Evolutionary conservation across 75 land plant species (phyloP).

Genomic region (Chamaecyparis obtusa): DNA sequence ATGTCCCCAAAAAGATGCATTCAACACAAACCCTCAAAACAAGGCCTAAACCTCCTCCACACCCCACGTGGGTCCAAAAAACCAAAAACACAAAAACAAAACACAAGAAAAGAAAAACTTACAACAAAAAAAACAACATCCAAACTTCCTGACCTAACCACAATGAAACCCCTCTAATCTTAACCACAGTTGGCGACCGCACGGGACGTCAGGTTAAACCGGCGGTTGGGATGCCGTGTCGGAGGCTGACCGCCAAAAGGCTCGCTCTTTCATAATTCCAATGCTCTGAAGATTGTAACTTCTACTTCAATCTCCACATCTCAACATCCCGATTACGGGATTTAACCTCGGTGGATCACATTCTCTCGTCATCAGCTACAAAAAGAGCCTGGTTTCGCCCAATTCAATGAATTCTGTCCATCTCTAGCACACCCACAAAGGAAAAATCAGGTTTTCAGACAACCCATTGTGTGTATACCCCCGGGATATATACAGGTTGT

Average conservation of each 20-base stretch:
- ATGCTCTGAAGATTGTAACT: background rate
- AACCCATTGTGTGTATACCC: background rate
- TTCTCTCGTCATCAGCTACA: background rate
- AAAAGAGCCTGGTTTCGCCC: background rate
- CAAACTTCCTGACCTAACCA: background rate
- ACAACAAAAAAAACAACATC: background rate
- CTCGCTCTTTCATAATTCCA: slow-evolving; percentile 2
- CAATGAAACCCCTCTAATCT: background rate
- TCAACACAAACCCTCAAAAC: background rate
- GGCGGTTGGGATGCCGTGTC: slow-evolving; percentile 22
- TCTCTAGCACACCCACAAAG: slow-evolving; percentile 1
- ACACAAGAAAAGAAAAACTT: background rate
- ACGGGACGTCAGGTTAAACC: slow-evolving; percentile 16
- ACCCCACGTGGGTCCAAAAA: slow-evolving; percentile 6
- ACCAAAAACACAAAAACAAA: slow-evolving; percentile 2
- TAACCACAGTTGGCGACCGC: slow-evolving; percentile 6
- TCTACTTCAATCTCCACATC: background rate
- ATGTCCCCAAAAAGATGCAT: background rate
- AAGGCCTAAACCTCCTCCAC: background rate
- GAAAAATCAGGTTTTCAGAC: background rate
- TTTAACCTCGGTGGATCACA: background rate
- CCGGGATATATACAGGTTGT: background rate
- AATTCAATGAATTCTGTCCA: background rate
- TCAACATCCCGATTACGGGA: background rate
- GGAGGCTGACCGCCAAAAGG: slow-evolving; percentile 16